Evolutionary conservation across 2,329 filamentous ascomycete species (phyloP).

Genomic region (Ceratocystis smalleyi): DNA sequence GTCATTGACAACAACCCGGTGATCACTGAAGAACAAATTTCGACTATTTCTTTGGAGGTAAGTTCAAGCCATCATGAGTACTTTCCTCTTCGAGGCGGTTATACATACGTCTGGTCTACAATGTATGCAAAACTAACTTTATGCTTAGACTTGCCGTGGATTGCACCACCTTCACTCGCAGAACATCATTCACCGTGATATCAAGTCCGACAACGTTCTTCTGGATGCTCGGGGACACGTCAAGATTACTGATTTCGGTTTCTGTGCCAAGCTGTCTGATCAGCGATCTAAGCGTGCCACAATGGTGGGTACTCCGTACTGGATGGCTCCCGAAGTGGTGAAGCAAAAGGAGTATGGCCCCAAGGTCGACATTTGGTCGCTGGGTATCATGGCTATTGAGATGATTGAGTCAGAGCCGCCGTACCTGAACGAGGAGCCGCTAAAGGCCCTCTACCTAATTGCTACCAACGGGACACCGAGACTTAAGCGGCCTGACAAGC

Average conservation of each 20-base stretch:
- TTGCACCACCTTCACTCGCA: constrained; percentile 87
- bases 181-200: constrained; percentile 96
- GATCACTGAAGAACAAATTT: constrained; percentile 93
- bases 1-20: constrained; percentile 95
- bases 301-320: constrained; percentile 98
- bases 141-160: constrained; percentile 71
- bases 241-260: constrained; percentile 98
- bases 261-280: constrained; percentile 96
- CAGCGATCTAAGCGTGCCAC: constrained; percentile 93
- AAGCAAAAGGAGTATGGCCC: constrained; percentile 98
- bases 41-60: constrained; percentile 92
- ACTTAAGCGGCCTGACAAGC: constrained; percentile 94
- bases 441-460: constrained; percentile 94
- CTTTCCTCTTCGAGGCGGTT: neutral
- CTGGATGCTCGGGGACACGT: constrained; percentile 88
- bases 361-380: constrained; percentile 97
- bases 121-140: constrained; percentile 8
- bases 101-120: constrained; percentile 16
- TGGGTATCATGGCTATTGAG: constrained; percentile 99
- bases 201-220: constrained; percentile 97
- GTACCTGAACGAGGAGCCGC: constrained; percentile 91
- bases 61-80: constrained; percentile 14
- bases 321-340: constrained; percentile 99
- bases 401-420: constrained; percentile 99
- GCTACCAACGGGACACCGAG: constrained; percentile 94